A percentile compares a stretch with the other conserved stretches of the same genome.
Evolutionary conservation across 2,329 filamentous ascomycete species (phyloP).

Genomic region (Exserohilum rostratum): DNA sequence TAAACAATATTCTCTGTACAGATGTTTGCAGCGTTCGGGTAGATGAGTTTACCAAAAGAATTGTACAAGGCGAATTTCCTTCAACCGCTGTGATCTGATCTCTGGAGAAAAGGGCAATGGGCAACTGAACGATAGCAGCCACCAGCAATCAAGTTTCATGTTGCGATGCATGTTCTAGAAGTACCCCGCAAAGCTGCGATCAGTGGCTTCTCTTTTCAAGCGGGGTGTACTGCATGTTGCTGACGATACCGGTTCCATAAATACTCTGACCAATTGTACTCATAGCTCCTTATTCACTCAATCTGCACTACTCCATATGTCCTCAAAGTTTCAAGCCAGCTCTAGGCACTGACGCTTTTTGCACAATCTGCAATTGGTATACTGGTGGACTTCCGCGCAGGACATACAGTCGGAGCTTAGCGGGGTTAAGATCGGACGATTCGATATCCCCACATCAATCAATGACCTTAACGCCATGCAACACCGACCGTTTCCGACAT

Average conservation of each 20-base stretch:
- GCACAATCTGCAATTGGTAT: background rate
- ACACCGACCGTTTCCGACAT: constrained; percentile 3
- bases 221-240: background rate
- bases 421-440: constrained; percentile 6
- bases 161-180: background rate
- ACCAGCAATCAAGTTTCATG: background rate
- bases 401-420: constrained; percentile 5
- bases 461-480: constrained; percentile 13
- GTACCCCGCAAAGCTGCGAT: background rate
- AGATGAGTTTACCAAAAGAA: background rate
- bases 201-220: background rate
- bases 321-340: background rate
- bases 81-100: background rate
- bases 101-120: too few species aligned
- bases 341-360: background rate
- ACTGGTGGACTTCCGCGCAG: background rate
- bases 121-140: too few species aligned
- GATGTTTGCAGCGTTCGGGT: background rate
- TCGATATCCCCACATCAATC: constrained; percentile 3
- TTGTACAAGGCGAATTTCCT: background rate
- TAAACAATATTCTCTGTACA: background rate
- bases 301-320: background rate
- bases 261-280: background rate
- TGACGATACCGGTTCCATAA: background rate
- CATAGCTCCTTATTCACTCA: background rate